Evolutionary conservation across 768 basidiomycete genomes (phyloP).

Genomic region (Strobilomyces dryophilus): DNA sequence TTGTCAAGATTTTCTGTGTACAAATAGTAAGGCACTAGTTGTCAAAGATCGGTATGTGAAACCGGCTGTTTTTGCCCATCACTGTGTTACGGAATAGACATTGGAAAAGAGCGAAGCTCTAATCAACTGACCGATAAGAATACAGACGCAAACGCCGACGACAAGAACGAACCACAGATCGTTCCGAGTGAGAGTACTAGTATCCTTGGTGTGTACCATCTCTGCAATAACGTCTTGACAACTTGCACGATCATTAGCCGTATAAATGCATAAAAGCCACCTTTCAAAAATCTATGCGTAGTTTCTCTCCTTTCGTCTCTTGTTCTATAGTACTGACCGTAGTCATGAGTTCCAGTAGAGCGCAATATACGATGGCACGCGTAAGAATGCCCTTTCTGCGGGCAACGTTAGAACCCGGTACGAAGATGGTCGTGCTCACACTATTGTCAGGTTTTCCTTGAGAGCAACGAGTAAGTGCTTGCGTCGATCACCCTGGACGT

Average conservation of each 20-base stretch:
- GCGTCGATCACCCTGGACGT: slow-evolving; percentile 56
- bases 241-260: slow-evolving; percentile 33
- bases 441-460: slow-evolving; percentile 68
- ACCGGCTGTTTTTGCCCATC: slow-evolving; percentile 94
- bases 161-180: slow-evolving; percentile 52
- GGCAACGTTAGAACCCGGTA: not conserved
- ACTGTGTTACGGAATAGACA: slow-evolving; percentile 36
- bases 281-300: slow-evolving; percentile 79
- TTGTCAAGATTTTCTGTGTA: slow-evolving; percentile 73
- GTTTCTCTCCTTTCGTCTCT: slow-evolving; percentile 65
- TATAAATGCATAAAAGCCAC: slow-evolving; percentile 32
- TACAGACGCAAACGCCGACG: slow-evolving; percentile 51
- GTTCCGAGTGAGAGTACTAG: slow-evolving; percentile 67
- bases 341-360: slow-evolving; percentile 78
- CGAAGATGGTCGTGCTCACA: slow-evolving; percentile 46
- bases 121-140: slow-evolving; percentile 65
- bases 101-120: not conserved
- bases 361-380: slow-evolving; percentile 84
- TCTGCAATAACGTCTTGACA: slow-evolving; percentile 85
- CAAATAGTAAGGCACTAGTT: not conserved
- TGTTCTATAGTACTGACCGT: slow-evolving; percentile 56
- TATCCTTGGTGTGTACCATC: slow-evolving; percentile 92
- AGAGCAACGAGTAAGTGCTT: slow-evolving; percentile 64
- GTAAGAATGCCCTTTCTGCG: slow-evolving; percentile 85
- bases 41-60: slow-evolving; percentile 85